Evolutionary conservation across 306 rosid genomes (phyloP), one percentile per base, ranked within the genome.

Genomic region (Trichosanthes truncata): DNA sequence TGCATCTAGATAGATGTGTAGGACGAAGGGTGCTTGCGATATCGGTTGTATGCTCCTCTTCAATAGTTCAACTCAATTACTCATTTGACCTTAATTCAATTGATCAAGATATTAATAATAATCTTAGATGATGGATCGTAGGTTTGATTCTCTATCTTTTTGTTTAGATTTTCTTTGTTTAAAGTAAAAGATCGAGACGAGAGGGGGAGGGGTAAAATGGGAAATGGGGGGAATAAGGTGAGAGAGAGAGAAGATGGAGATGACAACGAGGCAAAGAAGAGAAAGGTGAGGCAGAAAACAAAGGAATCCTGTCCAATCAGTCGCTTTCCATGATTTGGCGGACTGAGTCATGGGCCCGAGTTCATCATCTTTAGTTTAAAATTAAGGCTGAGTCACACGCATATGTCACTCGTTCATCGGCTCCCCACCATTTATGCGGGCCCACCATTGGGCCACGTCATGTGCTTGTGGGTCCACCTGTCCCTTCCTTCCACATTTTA

Each of bases 261-360:
- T 76, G 88, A 82, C 82, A 85, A 76, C 85, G 82, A 82, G 80
- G 81, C 84, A 59, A 80, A n/a, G 4, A 78, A 66, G 74, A 11
- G 74, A 66, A 66, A 36, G 74, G 74, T 17, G 17, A 20, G 74
- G 74, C 74, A 66, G 74, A 66, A 66, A 38, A 66, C 74, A 83
- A 85, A 38, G 77, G 86, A 74, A 75, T 86, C 85, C 38, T 57
- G 83, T 83, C 83, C 84, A 67, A 80, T 40, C 84, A 51, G 77
- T 84, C 81, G 81, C 74, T 76, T 26, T 81, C 83, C 4, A 26
- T 29, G 46, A 48, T 45, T 25, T 23, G 23, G 56, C 11, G 57
- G 77, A 71, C 38, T 71, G 56, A 71, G 56, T 68, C 20, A 3
- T 40, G 33, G 52, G 75, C 18, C 75, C 51, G 31, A 40, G 49